Percentiles rank a stretch among this genome's conserved stretches.
Conservation (phyloP, 2,329 filamentous ascomycete genomes). For the Bimuria novae-zelandiae region DNA sequence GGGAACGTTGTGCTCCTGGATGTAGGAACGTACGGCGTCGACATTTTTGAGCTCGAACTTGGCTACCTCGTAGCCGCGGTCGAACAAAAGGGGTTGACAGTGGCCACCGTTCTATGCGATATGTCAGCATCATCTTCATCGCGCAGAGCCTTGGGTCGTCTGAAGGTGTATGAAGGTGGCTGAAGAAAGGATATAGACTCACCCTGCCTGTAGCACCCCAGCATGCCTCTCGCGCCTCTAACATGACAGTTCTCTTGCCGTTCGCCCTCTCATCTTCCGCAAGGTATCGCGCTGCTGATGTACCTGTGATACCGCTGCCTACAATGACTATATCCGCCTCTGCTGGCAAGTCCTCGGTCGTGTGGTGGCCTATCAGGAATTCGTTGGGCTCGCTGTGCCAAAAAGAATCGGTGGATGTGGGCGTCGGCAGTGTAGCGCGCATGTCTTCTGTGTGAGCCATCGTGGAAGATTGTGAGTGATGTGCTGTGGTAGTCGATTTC, state of each 20-base stretch:
- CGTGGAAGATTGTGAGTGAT: too few species aligned
- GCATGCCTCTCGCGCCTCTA: conserved; percentile 79
- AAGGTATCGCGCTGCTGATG: conserved; percentile 70
- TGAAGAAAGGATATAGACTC: conserved; percentile 37
- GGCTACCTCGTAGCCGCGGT: conserved; percentile 62
- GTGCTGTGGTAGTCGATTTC: too few species aligned
- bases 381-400: conserved; percentile 73
- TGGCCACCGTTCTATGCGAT: conserved; percentile 59
- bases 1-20: conserved; percentile 61
- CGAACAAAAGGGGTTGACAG: conserved; percentile 74
- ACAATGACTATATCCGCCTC: conserved; percentile 72
- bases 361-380: conserved; percentile 68
- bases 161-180: neutral
- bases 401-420: conserved; percentile 67
- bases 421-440: conserved; percentile 59
- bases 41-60: conserved; percentile 76
- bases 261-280: conserved; percentile 49
- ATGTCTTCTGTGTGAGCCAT: too few species aligned
- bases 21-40: conserved; percentile 61
- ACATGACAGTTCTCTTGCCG: conserved; percentile 65
- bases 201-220: conserved; percentile 84
- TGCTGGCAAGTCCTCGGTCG: conserved; percentile 65
- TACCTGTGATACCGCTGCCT: conserved; percentile 77
- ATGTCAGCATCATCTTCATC: neutral
- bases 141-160: neutral